A percentile compares a stretch with the other conserved stretches of the same genome.
phyloP scores from a whole-genome alignment of 441 rosid species.

The Rhodomyrtus psidioides region DNA sequence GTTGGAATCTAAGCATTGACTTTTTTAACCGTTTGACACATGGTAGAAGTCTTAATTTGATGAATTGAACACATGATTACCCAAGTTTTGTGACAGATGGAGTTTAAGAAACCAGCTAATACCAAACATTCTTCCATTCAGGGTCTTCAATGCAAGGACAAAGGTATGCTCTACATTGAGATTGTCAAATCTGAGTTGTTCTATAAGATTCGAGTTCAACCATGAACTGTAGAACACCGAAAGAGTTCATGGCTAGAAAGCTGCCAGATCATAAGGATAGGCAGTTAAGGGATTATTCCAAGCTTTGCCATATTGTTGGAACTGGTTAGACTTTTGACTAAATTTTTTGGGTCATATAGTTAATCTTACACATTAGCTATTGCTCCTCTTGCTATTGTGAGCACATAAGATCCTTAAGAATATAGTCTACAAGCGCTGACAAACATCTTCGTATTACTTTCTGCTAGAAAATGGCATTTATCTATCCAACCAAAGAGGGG shows the following conservation, averaged over 20 bases:
- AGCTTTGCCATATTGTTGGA: background rate
- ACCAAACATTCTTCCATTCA: background rate
- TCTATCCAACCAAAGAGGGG: background rate
- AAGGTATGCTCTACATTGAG: background rate
- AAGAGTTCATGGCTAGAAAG: background rate
- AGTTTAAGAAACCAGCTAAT: background rate
- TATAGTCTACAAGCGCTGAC: no score
- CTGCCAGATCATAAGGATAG: background rate
- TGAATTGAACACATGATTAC: background rate
- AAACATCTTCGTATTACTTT: background rate
- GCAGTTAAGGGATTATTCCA: background rate
- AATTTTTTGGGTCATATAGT: no score
- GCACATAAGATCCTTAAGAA: no score
- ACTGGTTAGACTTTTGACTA: background rate
- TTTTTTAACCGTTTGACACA: background rate
- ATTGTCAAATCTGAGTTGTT: no score
- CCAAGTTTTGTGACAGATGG: background rate
- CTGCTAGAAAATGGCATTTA: background rate
- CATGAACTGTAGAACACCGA: background rate
- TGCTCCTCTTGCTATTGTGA: no score
- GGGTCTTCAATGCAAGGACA: rapidly evolving
- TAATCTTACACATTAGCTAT: no score
- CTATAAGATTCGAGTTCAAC: background rate
- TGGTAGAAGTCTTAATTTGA: background rate
- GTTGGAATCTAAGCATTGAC: background rate